These are phyloP conservation scores for Colletotrichum musae DNA, from an alignment of 2,329 filamentous ascomycete species.

Conservation along the genomic window DNA sequence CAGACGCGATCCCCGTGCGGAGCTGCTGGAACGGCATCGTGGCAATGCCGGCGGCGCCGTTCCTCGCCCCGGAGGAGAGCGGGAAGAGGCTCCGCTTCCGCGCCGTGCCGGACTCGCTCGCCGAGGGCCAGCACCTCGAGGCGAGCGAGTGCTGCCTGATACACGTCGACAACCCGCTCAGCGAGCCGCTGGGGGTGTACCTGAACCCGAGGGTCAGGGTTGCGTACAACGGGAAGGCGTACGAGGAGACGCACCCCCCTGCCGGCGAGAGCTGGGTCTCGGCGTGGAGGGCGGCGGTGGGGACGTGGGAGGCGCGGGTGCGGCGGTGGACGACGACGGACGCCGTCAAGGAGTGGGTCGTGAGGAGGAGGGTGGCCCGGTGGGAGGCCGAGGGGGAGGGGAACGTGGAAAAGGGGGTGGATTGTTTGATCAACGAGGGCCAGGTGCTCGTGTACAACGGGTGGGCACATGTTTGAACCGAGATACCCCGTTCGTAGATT, in stretches of 20 bases:
- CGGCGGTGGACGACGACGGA: conserved; percentile 57
- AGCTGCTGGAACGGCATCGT: conserved; percentile 65
- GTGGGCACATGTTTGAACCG: conserved; percentile 68
- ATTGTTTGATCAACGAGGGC: conserved; percentile 74
- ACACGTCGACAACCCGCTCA: conserved; percentile 78
- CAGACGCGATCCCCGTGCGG: conserved; percentile 59
- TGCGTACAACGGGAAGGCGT: conserved; percentile 71
- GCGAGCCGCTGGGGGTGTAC: conserved; percentile 69
- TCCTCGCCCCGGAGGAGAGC: conserved; percentile 57
- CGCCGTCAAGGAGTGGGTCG: conserved; percentile 47
- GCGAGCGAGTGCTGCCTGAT: conserved; percentile 86
- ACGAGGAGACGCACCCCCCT: conserved; percentile 61
- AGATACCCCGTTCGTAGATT: conserved; percentile 17
- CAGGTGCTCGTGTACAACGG: conserved; percentile 71
- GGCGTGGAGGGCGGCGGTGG: conserved; percentile 62
- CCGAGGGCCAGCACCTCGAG: conserved; percentile 72
- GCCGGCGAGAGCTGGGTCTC: conserved; percentile 60
- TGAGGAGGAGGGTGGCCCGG: conserved; percentile 54
- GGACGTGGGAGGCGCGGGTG: conserved; percentile 72
- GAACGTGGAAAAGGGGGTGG: conserved; percentile 60
- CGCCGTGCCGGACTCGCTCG: conserved; percentile 74
- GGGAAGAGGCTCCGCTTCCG: conserved; percentile 69
- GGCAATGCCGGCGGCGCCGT: conserved; percentile 68
- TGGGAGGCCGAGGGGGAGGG: conserved; percentile 55
- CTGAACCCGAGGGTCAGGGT: conserved; percentile 80